Percentiles rank a stretch among this genome's conserved stretches.
phyloP scores from a whole-genome alignment of 768 basidiomycete species.

The Podaxis sp. region DNA sequence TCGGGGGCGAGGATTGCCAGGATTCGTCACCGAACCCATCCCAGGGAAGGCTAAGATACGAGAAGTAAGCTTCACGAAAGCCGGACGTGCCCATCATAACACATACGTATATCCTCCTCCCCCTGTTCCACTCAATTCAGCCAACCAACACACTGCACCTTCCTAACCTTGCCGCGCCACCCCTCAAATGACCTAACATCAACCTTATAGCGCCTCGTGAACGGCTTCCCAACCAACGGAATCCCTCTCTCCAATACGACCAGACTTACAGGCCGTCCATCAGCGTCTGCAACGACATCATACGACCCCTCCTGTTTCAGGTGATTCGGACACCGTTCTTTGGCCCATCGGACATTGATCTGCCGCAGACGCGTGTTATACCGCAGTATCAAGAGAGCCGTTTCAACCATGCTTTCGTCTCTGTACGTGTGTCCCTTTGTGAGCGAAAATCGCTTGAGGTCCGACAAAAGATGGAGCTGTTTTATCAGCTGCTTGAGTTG shows the following conservation, averaged over 20 bases:
- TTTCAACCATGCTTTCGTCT: conserved; percentile 41
- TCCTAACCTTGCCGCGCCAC: conserved; percentile 5
- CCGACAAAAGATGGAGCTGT: conserved; percentile 32
- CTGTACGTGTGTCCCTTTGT: conserved; percentile 45
- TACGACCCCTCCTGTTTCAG: conserved; percentile 44
- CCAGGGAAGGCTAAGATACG: not conserved
- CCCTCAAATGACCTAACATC: not conserved
- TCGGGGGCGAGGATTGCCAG: not conserved
- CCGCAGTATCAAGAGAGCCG: conserved; percentile 32
- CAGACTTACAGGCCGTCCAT: conserved; percentile 22
- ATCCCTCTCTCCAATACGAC: conserved; percentile 37
- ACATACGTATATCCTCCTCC: not conserved
- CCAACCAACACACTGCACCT: not conserved
- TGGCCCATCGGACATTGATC: conserved; percentile 45
- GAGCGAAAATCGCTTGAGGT: conserved; percentile 39
- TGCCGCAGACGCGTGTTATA: conserved; percentile 31
- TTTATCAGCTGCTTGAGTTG: conserved; percentile 36
- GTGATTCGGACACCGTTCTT: conserved; percentile 42
- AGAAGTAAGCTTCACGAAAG: not conserved
- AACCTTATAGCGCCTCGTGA: conserved; percentile 27
- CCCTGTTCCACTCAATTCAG: not conserved
- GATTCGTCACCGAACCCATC: not conserved
- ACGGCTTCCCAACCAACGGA: conserved; percentile 34
- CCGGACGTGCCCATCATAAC: not conserved
- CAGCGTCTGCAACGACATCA: conserved; percentile 25